phyloP scores from a whole-genome alignment of 805 yeast species.

The Hanseniaspora lindneri region DNA sequence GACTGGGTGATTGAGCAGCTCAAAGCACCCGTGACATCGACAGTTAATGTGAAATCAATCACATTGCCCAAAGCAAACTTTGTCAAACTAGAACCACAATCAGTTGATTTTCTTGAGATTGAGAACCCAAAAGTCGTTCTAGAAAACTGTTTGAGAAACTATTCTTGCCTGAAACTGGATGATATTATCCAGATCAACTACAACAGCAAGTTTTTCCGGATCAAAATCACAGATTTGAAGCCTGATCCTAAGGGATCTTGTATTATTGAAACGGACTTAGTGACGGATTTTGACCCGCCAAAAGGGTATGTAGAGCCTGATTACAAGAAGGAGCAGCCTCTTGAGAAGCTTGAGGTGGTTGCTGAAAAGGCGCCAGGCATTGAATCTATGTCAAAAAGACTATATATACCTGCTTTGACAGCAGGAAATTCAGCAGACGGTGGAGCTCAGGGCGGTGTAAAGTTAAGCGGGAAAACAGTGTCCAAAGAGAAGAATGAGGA shows the following conservation, averaged over 20 bases:
- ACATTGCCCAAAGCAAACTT: slow-evolving; percentile 78
- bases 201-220: slow-evolving; percentile 64
- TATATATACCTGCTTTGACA: slow-evolving; percentile 16
- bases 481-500: slow-evolving; percentile 1
- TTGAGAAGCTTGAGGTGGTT: slow-evolving; percentile 26
- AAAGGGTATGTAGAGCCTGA: slow-evolving; percentile 96
- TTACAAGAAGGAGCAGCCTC: slow-evolving; percentile 24
- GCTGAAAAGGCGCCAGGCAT: slow-evolving; percentile 32
- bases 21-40: slow-evolving; percentile 61
- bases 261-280: slow-evolving; percentile 92
- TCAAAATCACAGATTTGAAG: slow-evolving; percentile 75
- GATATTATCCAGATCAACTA: slow-evolving; percentile 79
- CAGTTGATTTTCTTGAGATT: slow-evolving; percentile 83
- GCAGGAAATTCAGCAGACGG: background rate
- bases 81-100: slow-evolving; percentile 91
- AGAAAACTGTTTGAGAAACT: slow-evolving; percentile 81
- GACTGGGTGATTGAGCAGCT: slow-evolving; percentile 91
- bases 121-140: slow-evolving; percentile 93
- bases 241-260: slow-evolving; percentile 60
- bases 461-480: slow-evolving; percentile 6
- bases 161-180: slow-evolving; percentile 71
- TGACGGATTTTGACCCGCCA: slow-evolving; percentile 97
- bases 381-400: slow-evolving; percentile 62
- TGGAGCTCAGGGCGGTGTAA: background rate
- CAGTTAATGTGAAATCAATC: slow-evolving; percentile 60